Conservation (phyloP, 2,329 filamentous ascomycete genomes). For the Grosmannia huntii region DNA sequence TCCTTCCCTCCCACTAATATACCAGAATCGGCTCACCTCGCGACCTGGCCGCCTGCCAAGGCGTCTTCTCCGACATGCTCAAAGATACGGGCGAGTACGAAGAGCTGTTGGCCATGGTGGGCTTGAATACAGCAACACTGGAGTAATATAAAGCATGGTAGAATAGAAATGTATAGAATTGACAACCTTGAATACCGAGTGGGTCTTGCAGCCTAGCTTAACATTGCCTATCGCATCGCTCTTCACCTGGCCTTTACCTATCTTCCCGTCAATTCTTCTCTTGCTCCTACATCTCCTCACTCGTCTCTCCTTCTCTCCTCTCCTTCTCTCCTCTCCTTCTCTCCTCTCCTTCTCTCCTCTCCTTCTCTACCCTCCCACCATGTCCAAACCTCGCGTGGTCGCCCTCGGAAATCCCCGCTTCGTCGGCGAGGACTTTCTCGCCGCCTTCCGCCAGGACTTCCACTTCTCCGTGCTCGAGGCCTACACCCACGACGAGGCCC, state of each 20-base stretch:
- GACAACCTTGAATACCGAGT: too few relatives aligned
- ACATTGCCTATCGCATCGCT: too few relatives aligned
- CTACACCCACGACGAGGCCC: slow-evolving; percentile 22
- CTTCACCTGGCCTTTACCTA: too few relatives aligned
- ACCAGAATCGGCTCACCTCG: neutral
- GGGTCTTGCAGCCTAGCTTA: too few relatives aligned
- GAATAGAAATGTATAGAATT: too few relatives aligned
- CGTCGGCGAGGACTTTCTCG: slow-evolving; percentile 25
- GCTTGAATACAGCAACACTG: neutral
- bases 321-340: too few relatives aligned
- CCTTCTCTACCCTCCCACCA: neutral
- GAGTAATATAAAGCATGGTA: neutral
- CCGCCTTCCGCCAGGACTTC: slow-evolving; percentile 24
- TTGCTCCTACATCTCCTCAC: too few relatives aligned
- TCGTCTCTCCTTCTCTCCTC: too few relatives aligned
- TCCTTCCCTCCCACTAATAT: too few relatives aligned
- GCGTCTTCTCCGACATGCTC: neutral
- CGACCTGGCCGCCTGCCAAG: neutral
- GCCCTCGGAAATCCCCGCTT: slow-evolving; percentile 26
- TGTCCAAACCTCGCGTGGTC: slow-evolving; percentile 26
- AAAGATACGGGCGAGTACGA: neutral
- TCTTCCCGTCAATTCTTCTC: too few relatives aligned
- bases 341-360: too few relatives aligned
- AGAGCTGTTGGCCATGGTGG: neutral
- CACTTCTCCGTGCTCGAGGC: slow-evolving; percentile 26